Percentiles rank a stretch among this genome's conserved stretches.
phyloP scores from a whole-genome alignment of 805 yeast genomes.

The Cyberlindnera maclurae region DNA sequence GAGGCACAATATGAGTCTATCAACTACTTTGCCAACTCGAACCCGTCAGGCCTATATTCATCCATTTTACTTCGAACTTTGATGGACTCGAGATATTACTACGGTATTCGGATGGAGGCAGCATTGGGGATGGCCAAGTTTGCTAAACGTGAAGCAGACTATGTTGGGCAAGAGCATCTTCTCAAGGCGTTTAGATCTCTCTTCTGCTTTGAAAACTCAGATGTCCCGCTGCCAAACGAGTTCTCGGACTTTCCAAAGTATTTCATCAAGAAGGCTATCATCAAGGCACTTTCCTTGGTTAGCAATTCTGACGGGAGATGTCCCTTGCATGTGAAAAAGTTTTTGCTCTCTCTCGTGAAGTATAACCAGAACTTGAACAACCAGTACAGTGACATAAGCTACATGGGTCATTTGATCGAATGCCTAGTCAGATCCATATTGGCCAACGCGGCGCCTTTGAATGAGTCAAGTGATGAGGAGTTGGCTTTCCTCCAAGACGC shows the following conservation, averaged over 20 bases:
- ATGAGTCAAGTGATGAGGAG: conserved; percentile 22
- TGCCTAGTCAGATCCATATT: conserved; percentile 40
- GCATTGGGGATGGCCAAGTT: conserved; percentile 68
- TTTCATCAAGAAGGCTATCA: conserved; percentile 64
- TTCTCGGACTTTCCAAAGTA: conserved; percentile 66
- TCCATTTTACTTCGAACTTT: conserved; percentile 72
- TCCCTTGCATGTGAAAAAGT: conserved; percentile 50
- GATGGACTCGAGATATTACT: conserved; percentile 78
- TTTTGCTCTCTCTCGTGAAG: conserved; percentile 63
- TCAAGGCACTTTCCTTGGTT: conserved; percentile 51
- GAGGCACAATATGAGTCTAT: conserved; percentile 91
- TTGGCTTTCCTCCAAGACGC: conserved; percentile 38
- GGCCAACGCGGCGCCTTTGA: conserved; percentile 19
- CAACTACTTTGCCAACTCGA: conserved; percentile 54
- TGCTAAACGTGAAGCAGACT: conserved; percentile 54
- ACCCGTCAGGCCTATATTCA: conserved; percentile 60
- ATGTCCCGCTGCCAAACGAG: conserved; percentile 73
- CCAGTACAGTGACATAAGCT: conserved; percentile 65
- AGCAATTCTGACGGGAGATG: conserved; percentile 57
- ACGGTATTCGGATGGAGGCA: conserved; percentile 85
- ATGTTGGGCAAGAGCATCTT: conserved; percentile 67
- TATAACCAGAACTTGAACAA: conserved; percentile 85
- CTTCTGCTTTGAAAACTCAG: conserved; percentile 63
- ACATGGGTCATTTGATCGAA: conserved; percentile 49
- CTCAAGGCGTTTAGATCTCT: conserved; percentile 59